Conservation (phyloP, 495 filamentous ascomycete species). For the Trichocladium antarcticum region DNA sequence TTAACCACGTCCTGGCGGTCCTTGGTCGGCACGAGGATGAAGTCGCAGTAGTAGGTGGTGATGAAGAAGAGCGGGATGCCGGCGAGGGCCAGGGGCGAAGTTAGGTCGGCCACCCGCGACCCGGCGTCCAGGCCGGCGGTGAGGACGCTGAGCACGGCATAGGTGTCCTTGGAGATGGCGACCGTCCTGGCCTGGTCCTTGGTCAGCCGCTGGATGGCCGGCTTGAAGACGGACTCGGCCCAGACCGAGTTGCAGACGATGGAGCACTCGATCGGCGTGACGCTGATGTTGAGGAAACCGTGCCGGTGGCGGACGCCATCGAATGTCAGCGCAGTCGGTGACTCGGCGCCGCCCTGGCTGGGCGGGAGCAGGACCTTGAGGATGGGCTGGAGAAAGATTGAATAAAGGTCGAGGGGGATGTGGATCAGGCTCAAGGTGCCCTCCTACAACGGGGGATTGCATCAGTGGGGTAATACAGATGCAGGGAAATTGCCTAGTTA, state of each 20-base stretch:
- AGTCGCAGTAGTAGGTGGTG: conserved; percentile 95
- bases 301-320: conserved; percentile 37
- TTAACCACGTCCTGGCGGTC: conserved; percentile 60
- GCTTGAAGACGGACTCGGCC: conserved; percentile 61
- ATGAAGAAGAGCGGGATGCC: conserved; percentile 97
- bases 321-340: conserved; percentile 4
- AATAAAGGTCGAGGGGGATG: conserved; percentile 75
- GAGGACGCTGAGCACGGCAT: conserved; percentile 77
- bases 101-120: conserved; percentile 85
- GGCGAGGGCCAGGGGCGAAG: conserved; percentile 80
- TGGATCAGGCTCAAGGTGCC: conserved; percentile 80
- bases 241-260: conserved; percentile 72
- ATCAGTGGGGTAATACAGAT: no score
- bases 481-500: no score
- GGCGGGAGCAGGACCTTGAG: conserved; percentile 70
- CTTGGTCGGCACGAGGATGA: conserved; percentile 78
- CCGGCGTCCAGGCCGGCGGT: conserved; percentile 84
- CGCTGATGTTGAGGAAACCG: conserved; percentile 84
- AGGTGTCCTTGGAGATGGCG: conserved; percentile 69
- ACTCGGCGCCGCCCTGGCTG: conserved; percentile 18
- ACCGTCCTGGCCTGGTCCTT: conserved; percentile 42
- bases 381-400: conserved; percentile 71
- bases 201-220: conserved; percentile 47
- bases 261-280: conserved; percentile 89
- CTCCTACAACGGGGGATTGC: conserved; percentile 55